Evolutionary conservation across 169 alveolate genomes (phyloP), one percentile per base, ranked within the genome.

Genomic region (Plasmodium vinckei): DNA sequence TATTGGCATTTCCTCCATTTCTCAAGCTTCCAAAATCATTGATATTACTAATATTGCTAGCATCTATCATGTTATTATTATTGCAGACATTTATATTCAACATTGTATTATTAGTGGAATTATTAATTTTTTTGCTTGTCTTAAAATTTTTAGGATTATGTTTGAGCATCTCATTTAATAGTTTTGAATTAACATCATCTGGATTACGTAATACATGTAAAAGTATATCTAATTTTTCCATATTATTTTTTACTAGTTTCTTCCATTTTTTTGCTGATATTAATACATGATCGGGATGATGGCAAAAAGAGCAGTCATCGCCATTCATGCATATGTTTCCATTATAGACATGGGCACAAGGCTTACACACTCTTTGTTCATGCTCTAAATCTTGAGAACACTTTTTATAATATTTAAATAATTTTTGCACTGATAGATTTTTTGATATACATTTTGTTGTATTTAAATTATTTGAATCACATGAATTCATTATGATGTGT

Each of bases 231-330:
- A 82, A 67, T 60, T 82, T 82, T 33, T 65, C 90, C 90, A 82
- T 57, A 47, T 82, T 82, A 71, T 82, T 82, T 82, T 82, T 82
- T 46, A 82, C 90, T 15, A 82, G 69, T 63, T 82, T 82, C 60
- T 82, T 82, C 90, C 90, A 82, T 49, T 82, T 82, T 47, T 82
- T 82, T 42, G 90, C 90, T 12, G 90, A 82, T 68, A 82, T 82
- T 69, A 82, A 82, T 46, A 68, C 90, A 68, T 82, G 90, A 39
- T 82, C 90, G 25, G 86, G 82, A 47, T 82, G 90, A 12, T 82
- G 90, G 42, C 90, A 82, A 82, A 82, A 82, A 5, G 72, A 47
- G 12, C 90, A 82, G 17, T 82, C 84, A 69, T 82, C 90, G 21
- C 90, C 90, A 71, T 82, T 82, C 73, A 82, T 60, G 42, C 90